A percentile compares a stretch with the other conserved stretches of the same genome.
Conservation (phyloP, 495 filamentous ascomycete genomes). For the Neohortaea acidophila region DNA sequence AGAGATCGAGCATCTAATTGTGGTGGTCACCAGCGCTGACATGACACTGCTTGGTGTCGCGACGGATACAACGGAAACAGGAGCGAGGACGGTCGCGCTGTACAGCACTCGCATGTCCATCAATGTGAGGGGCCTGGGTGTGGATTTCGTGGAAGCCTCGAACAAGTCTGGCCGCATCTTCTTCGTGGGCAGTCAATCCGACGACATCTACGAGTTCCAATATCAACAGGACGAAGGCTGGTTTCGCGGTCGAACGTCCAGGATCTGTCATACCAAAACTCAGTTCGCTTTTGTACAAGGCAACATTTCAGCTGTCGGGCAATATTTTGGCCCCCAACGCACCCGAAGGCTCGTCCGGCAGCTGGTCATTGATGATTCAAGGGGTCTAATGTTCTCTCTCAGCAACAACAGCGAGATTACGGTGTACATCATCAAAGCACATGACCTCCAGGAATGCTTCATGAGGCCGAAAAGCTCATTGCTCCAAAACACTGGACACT, state of each 20-base stretch:
- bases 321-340: not conserved
- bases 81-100: constrained; percentile 52
- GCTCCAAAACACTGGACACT: constrained; percentile 59
- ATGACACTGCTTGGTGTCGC: constrained; percentile 71
- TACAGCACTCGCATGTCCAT: constrained; percentile 74
- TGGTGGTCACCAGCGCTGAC: constrained; percentile 71
- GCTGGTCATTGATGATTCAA: constrained; percentile 75
- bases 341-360: constrained; percentile 37
- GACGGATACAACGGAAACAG: constrained; percentile 41
- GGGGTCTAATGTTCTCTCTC: constrained; percentile 78
- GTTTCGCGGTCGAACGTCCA: constrained; percentile 70
- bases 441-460: constrained; percentile 28
- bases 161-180: constrained; percentile 72
- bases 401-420: constrained; percentile 76
- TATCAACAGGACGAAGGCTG: constrained; percentile 96
- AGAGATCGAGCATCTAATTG: constrained; percentile 68
- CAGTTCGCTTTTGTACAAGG: constrained; percentile 40
- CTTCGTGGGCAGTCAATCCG: constrained; percentile 60
- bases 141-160: constrained; percentile 63
- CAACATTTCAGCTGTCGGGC: constrained; percentile 2
- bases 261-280: constrained; percentile 72
- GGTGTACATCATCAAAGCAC: constrained; percentile 8
- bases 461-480: constrained; percentile 39
- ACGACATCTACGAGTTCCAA: constrained; percentile 81
- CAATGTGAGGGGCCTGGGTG: constrained; percentile 51